A percentile compares a stretch with the other conserved stretches of the same genome.
phyloP scores from a whole-genome alignment of 306 rosid species.

The Quercus gilva region DNA sequence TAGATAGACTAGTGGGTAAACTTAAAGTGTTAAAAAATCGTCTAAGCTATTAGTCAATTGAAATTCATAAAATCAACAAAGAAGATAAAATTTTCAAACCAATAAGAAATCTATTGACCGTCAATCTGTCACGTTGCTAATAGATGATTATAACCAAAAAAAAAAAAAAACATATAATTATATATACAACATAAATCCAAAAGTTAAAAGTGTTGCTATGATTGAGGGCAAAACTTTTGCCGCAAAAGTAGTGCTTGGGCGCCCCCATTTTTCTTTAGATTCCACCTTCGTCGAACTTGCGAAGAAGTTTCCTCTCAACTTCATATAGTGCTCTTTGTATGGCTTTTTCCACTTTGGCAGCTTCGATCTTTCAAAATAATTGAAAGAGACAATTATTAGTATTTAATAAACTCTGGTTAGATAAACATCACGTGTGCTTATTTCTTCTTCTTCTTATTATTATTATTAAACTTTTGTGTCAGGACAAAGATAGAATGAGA shows the following conservation, averaged over 20 bases:
- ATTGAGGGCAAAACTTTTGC: too few relatives aligned
- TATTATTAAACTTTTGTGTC: too few relatives aligned
- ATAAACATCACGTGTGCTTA: background rate
- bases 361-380: conserved; percentile 12
- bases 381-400: background rate
- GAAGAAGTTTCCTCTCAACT: conserved; percentile 25
- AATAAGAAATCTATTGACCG: background rate
- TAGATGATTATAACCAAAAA: background rate
- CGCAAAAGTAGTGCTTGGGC: background rate
- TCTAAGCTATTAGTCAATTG: conserved; percentile 2
- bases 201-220: background rate
- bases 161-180: background rate
- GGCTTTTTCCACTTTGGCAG: conserved; percentile 18
- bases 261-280: background rate
- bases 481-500: too few relatives aligned
- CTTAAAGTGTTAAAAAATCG: background rate
- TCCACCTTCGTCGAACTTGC: conserved; percentile 12
- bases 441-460: background rate
- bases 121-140: background rate
- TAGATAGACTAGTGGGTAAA: background rate
- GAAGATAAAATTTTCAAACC: background rate
- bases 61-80: background rate
- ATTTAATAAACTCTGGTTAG: too few relatives aligned
- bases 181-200: background rate
- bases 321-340: conserved; percentile 20